Evolutionary conservation across 306 rosid genomes (phyloP).

Genomic region (Clitoria ternatea): DNA sequence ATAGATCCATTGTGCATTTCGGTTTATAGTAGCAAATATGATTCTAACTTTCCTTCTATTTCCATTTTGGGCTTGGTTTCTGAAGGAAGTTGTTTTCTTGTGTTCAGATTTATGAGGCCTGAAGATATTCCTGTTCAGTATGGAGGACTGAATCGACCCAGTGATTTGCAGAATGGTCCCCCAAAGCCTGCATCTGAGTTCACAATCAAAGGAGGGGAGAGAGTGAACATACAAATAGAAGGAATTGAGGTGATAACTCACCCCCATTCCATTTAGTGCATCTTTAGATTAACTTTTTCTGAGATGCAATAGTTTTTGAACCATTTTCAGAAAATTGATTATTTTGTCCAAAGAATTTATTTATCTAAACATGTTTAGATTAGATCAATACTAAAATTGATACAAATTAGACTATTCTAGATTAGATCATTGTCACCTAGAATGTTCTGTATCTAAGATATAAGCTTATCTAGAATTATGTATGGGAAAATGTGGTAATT

Average conservation of each 20-base stretch:
- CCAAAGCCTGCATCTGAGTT: slow-evolving; percentile 97
- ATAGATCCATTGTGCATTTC: background rate
- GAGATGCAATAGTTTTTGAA: no score
- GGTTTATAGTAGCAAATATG: background rate
- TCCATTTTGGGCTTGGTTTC: slow-evolving; percentile 13
- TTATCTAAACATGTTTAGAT: no score
- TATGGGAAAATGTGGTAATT: no score
- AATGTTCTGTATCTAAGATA: no score
- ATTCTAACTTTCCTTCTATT: slow-evolving; percentile 9
- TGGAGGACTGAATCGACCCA: slow-evolving; percentile 77
- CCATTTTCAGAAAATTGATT: no score
- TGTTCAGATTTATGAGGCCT: slow-evolving; percentile 76
- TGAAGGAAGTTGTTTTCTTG: slow-evolving; percentile 11
- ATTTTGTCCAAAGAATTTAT: no score
- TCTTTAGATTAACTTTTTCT: background rate
- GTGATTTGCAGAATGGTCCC: slow-evolving; percentile 78
- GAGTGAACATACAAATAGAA: slow-evolving; percentile 92
- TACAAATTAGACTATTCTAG: no score
- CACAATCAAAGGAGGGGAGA: slow-evolving; percentile 97
- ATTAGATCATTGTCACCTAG: no score
- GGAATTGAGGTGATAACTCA: slow-evolving; percentile 83
- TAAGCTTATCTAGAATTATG: no score
- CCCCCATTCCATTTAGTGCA: background rate
- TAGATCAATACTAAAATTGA: no score
- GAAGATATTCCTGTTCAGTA: slow-evolving; percentile 92